A percentile compares a stretch with the other conserved stretches of the same genome.
phyloP scores from a whole-genome alignment of 768 basidiomycete genomes.

The Boletales sp. region DNA sequence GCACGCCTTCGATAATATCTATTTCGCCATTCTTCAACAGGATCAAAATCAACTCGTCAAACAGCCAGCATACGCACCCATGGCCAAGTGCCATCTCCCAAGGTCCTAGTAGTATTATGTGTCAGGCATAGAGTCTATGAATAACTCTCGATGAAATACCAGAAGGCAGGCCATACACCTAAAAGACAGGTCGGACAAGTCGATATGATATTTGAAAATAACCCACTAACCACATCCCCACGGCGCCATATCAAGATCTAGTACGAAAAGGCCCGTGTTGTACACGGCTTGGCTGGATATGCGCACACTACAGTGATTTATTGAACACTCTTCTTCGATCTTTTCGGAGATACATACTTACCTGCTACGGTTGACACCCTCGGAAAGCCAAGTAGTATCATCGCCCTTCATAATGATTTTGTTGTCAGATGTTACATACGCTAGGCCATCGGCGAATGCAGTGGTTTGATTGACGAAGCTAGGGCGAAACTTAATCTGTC shows the following conservation, averaged over 20 bases:
- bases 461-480: slow-evolving; percentile 60
- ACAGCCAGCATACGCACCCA: slow-evolving; percentile 38
- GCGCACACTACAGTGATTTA: slow-evolving; percentile 53
- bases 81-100: slow-evolving; percentile 60
- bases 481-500: slow-evolving; percentile 9
- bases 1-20: slow-evolving; percentile 82
- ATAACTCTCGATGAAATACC: slow-evolving; percentile 37
- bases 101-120: slow-evolving; percentile 20
- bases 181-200: slow-evolving; percentile 2
- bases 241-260: slow-evolving; percentile 81
- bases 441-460: slow-evolving; percentile 53
- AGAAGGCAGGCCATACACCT: slow-evolving; percentile 86
- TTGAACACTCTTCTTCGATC: slow-evolving; percentile 2
- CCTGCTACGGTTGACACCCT: slow-evolving; percentile 62
- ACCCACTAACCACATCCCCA: slow-evolving; percentile 72
- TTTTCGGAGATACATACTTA: slow-evolving; percentile 16
- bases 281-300: slow-evolving; percentile 63
- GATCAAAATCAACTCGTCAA: slow-evolving; percentile 4
- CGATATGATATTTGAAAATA: background rate
- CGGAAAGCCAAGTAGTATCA: slow-evolving; percentile 51
- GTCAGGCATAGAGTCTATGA: slow-evolving; percentile 1
- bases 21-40: slow-evolving; percentile 65
- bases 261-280: slow-evolving; percentile 77
- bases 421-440: slow-evolving; percentile 53
- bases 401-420: slow-evolving; percentile 78